Conservation (phyloP, 495 filamentous ascomycete genomes). For the Corynascus novoguineensis region DNA sequence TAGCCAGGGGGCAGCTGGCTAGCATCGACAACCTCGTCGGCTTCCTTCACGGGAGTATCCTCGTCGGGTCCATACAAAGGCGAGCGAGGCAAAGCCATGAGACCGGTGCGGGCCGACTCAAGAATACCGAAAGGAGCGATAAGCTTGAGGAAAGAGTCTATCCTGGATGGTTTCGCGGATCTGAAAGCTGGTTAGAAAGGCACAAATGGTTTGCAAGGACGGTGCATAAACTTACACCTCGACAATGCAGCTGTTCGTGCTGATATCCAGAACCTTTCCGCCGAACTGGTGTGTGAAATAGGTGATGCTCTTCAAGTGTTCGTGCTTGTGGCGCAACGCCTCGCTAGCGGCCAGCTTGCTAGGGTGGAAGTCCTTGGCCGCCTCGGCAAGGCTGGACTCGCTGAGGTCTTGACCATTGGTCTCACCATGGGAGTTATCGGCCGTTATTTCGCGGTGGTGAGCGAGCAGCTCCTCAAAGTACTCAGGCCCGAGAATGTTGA, state of each 20-base stretch:
- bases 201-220: constrained; percentile 3
- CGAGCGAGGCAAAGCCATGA: constrained; percentile 94
- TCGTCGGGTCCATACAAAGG: constrained; percentile 72
- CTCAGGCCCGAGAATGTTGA: constrained; percentile 92
- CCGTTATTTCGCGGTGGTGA: constrained; percentile 76
- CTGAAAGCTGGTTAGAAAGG: constrained; percentile 39
- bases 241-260: constrained; percentile 96
- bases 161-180: constrained; percentile 86
- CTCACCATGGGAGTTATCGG: constrained; percentile 29
- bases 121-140: constrained; percentile 94
- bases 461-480: constrained; percentile 95
- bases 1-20: constrained; percentile 92
- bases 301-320: constrained; percentile 91
- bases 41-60: constrained; percentile 74
- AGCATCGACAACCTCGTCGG: constrained; percentile 84
- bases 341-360: constrained; percentile 75
- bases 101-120: constrained; percentile 86
- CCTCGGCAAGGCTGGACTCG: constrained; percentile 33
- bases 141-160: constrained; percentile 96
- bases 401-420: constrained; percentile 28
- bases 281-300: constrained; percentile 96
- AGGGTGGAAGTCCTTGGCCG: constrained; percentile 74
- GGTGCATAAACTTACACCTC: constrained; percentile 63
- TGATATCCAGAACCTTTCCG: constrained; percentile 95
- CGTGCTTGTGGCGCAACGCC: constrained; percentile 90